Conservation (phyloP, 768 basidiomycete species). For the Mycena sanguinolenta region DNA sequence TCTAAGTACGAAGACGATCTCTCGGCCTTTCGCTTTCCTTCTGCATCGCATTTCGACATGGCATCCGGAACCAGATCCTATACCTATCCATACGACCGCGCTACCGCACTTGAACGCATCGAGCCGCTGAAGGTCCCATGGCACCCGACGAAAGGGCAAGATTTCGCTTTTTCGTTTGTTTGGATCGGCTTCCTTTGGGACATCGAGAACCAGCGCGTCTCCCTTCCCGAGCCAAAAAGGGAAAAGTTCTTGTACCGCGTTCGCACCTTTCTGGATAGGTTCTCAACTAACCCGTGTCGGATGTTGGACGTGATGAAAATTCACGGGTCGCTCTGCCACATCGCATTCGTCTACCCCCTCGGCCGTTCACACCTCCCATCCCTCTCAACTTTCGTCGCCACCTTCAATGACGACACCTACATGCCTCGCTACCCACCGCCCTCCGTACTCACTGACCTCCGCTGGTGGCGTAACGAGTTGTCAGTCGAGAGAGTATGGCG, state of each 20-base stretch:
- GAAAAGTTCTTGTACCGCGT: constrained; percentile 38
- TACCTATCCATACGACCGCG: background rate
- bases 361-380: constrained; percentile 16
- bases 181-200: constrained; percentile 1
- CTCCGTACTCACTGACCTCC: background rate
- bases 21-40: background rate
- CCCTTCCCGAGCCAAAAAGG: background rate
- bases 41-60: too few species aligned
- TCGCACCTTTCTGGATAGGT: background rate
- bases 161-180: background rate
- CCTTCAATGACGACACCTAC: constrained; percentile 6
- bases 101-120: background rate
- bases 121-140: background rate
- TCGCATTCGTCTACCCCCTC: background rate
- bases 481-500: too few species aligned
- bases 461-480: background rate
- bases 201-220: background rate
- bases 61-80: background rate
- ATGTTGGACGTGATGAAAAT: constrained; percentile 6
- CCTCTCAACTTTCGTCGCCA: constrained; percentile 10
- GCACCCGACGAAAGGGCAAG: constrained; percentile 11
- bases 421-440: background rate
- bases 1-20: background rate
- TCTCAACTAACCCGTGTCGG: background rate
- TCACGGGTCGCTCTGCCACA: constrained; percentile 20